Evolutionary conservation across 345 rosid genomes (phyloP).

Genomic region (Carallia pectinifolia): DNA sequence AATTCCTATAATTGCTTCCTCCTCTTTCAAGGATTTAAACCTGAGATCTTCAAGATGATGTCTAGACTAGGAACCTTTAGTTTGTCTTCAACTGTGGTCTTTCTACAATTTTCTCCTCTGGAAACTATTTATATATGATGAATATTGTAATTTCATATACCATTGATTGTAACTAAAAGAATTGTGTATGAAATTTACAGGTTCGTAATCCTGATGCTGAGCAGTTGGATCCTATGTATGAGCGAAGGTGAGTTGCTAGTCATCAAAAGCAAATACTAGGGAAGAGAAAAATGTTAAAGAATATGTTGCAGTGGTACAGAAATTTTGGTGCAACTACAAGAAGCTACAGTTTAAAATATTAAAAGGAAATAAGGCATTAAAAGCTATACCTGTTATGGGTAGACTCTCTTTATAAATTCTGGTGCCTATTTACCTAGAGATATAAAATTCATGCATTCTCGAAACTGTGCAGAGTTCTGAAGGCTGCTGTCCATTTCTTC

Average conservation of each 20-base stretch:
- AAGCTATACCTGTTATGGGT: not conserved
- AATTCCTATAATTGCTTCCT: too few species aligned
- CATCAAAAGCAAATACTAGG: not conserved
- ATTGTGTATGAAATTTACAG: constrained; percentile 35
- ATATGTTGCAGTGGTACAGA: not conserved
- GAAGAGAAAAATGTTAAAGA: not conserved
- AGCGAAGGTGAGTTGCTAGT: constrained; percentile 56
- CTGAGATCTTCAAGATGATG: too few species aligned
- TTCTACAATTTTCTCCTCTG: too few species aligned
- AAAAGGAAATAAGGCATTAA: not conserved
- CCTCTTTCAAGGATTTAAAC: too few species aligned
- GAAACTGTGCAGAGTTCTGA: constrained; percentile 59
- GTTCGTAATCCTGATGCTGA: constrained; percentile 74
- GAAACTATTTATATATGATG: not conserved
- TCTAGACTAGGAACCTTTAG: too few species aligned
- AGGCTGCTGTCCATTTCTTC: constrained; percentile 80
- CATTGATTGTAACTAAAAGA: not conserved
- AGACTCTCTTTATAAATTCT: not conserved
- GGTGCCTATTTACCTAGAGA: not conserved
- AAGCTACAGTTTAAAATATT: not conserved
- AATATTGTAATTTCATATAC: not conserved
- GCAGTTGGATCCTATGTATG: constrained; percentile 80
- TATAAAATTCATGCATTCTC: not conserved
- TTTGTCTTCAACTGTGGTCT: too few species aligned
- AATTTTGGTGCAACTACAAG: not conserved